Base-by-base conservation (phyloP, 345 rosid genomes). In the Boechera stricta region DNA sequence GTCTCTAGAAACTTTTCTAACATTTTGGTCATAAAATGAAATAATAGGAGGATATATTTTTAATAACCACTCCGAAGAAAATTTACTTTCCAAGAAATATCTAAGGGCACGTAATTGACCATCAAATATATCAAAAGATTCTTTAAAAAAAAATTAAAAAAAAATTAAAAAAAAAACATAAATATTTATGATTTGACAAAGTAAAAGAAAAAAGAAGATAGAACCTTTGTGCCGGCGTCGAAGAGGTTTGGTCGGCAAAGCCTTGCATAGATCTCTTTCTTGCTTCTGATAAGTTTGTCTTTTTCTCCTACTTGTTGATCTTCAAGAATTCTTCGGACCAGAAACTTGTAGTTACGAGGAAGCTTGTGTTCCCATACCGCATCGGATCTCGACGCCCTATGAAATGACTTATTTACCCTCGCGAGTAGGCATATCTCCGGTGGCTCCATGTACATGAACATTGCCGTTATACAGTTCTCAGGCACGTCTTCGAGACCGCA, bases 321-420 rank as follows among this genome's bases (percentile, higher is more conserved):
- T 42, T 74, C 78, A 54, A 91, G 75, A 35, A 91, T 75, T 71
- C 86, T 84, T 39, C 60, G 6, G 11, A 86, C 86, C 21, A 94
- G 84, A 63, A 77, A 90, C 77, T 78, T 81, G 39, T 94, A 94
- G 63, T 90, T 94, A 15, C 84, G 67, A 11, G 98, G 98, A 53
- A 94, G 80, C 80, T 94, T 91, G 4, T 84, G 83, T 75, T 87
- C 97, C 98, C 97, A 94, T 12, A 94, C 84, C 36, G 84, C 88
- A 77, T 94, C 95, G 8, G 88, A 87, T 65, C 72, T 79, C 4
- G 97, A 90, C 45, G 98, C 96, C 1, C 84, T 85, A 32, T 60
- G 87, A 18, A 94, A 94, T 21, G 90, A 80, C 63, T 64, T 70
- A 81, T 76, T 89, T 64, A 94, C 73, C 74, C 81, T 44, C 3